Evolutionary conservation across 805 yeast species (phyloP), one percentile per base, ranked within the genome.

Genomic region (Saturnispora bothae): DNA sequence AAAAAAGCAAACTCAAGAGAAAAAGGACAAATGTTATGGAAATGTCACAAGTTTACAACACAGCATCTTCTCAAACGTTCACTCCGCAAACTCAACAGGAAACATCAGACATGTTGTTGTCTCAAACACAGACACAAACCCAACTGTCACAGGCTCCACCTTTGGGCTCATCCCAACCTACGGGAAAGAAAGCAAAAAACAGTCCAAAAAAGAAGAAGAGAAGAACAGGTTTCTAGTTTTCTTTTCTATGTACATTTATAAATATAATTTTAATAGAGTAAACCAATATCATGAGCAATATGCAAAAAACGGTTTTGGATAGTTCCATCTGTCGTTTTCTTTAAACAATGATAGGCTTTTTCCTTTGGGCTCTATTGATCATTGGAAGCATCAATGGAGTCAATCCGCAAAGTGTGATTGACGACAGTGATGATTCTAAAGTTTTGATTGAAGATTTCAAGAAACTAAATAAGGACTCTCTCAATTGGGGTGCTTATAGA

Each of bases 401-500:
- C n/a, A n/a, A 15, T 28, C 16, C 10, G 31, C 19, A 15, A 17
- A 31, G 8, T 31, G 28, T 13, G 26, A 33, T 16, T 14, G 40
- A 45, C 13, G 44, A 39, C 4, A 23, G 49, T 13, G 26, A 37
- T 26, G 36, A 27, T 6, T 23, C 32, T 8, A 21, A 31, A 34
- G 36, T 28, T 15, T 5, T 39, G 4, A 30, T 37, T 1, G 41
- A 44, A 6, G 59, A 59, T 26, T 65, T 59, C 40, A 42, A 61
- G 10, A 42, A 52, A 20, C 59, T 62, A 26, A 64, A 71, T 5
- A 61, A 66, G 34, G 60, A 68, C 30, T 70, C 84, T 2, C 61
- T 83, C 20, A 56, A 75, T 23, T 89, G 98, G 98, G 97, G 95
- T 1, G 94, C 97, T 1, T 89, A 86, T 58, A 64, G 96, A 45